Base-by-base conservation (phyloP, 306 rosid species). In the Prunus kanzakura region DNA sequence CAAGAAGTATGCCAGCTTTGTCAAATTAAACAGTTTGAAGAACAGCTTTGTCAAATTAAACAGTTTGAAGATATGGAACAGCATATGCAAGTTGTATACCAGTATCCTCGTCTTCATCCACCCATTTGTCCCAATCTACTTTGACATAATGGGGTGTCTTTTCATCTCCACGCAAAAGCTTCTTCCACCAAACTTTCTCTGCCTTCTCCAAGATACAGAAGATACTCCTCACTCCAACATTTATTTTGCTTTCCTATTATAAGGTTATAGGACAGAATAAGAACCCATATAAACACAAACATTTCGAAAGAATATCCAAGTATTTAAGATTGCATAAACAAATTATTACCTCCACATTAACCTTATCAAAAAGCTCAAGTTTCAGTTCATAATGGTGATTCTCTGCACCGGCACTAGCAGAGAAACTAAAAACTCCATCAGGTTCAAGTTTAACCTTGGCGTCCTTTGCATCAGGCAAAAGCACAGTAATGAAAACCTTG, bases 121-220 rank as follows among this genome's bases (percentile, higher is more conserved):
- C 98, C 98, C 98, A 94, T 83, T 90, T 94, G 80, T 94, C 97
- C 97, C 97, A 94, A 78, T 94, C 98, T 76, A 94, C 96, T 85
- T 91, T 94, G 65, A 94, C 88, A 62, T 88, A 86, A 75, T 94
- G 98, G 2, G 98, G 98, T 20, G 91, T 57, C 85, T 87, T 94
- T 62, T 91, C 96, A 79, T 82, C 96, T 58, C 82, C 98, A 14
- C 86, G 84, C 72, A 94, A 74, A 13, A 94, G 85, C 82, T 82
- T 94, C 50, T 86, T 86, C 98, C 97, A 94, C 98, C 98, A 94
- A 47, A 70, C 94, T 8, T n/a, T 50, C 82, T 93, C 96, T 11
- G 96, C 97, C 88, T 91, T 93, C 86, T 93, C 96, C 76, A 91
- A 73, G 2, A 93, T 85, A 65, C 90, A 85, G 78, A 91, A 81